These are phyloP conservation scores for Bidens hawaiensis DNA, from an alignment of 140 eudicot species.

Conservation along the genomic window DNA sequence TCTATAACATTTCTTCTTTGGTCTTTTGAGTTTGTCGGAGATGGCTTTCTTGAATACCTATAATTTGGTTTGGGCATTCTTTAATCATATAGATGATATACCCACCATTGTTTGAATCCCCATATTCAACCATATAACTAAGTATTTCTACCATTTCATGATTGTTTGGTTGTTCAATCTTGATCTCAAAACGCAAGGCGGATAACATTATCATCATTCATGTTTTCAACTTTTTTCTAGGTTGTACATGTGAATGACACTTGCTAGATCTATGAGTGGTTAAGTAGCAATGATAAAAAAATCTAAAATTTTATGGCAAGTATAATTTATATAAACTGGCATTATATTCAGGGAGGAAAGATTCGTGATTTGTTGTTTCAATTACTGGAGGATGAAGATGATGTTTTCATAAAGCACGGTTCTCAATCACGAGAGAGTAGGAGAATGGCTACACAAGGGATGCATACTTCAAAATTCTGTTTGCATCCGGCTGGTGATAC, in stretches of 20 bases:
- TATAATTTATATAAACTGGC: background rate
- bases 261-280: too few relatives aligned
- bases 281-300: too few relatives aligned
- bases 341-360: slow-evolving; percentile 74
- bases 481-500: slow-evolving; percentile 99
- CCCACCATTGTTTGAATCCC: background rate
- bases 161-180: too few relatives aligned
- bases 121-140: too few relatives aligned
- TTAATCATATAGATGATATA: too few relatives aligned
- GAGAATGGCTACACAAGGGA: slow-evolving; percentile 92
- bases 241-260: too few relatives aligned
- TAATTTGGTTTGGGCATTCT: background rate
- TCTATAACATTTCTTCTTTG: too few relatives aligned
- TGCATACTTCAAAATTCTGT: slow-evolving; percentile 93
- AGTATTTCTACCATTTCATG: too few relatives aligned
- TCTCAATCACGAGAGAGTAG: slow-evolving; percentile 96
- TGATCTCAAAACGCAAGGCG: too few relatives aligned
- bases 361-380: slow-evolving; percentile 85
- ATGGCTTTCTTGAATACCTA: background rate
- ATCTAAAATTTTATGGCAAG: too few relatives aligned
- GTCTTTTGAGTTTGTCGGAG: background rate
- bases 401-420: slow-evolving; percentile 78
- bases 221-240: too few relatives aligned
- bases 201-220: too few relatives aligned
- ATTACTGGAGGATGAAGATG: slow-evolving; percentile 79